A percentile compares a stretch with the other conserved stretches of the same genome.
phyloP scores from a whole-genome alignment of 148 eudicot species.

The Diospyros lotus region DNA sequence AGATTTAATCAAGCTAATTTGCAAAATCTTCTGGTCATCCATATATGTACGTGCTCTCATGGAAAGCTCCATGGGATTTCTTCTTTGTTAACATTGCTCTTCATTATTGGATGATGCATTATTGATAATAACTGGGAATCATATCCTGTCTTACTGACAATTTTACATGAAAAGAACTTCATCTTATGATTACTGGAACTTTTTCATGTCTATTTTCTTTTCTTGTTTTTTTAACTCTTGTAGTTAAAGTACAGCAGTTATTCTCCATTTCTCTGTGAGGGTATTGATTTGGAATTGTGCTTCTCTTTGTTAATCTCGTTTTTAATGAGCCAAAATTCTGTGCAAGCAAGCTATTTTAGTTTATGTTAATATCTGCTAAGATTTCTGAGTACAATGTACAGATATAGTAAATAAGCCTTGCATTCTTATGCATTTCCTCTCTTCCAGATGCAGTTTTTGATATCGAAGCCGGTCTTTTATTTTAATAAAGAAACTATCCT shows the following conservation, averaged over 20 bases:
- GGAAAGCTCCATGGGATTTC: background rate
- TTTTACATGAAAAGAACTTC: background rate
- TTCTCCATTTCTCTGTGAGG: background rate
- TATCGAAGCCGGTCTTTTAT: background rate
- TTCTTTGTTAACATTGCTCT: background rate
- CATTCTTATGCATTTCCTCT: background rate
- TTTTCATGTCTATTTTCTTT: background rate
- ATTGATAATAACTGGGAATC: background rate
- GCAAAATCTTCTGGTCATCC: constrained; percentile 98
- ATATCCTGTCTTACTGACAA: background rate
- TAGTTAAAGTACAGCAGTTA: background rate
- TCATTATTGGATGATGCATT: constrained; percentile 1
- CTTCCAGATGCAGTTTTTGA: background rate
- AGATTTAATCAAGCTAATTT: constrained; percentile 89
- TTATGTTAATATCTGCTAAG: background rate
- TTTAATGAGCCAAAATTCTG: constrained; percentile 5
- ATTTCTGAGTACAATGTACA: background rate
- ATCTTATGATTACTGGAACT: background rate
- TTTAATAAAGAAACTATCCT: background rate
- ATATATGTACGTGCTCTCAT: constrained; percentile 67
- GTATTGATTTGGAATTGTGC: background rate
- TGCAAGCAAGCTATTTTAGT: background rate
- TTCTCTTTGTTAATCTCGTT: background rate
- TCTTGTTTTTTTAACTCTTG: background rate
- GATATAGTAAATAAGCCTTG: background rate